Evolutionary conservation across 225 moss, liverwort and hornwort genomes (phyloP), one percentile per base, ranked within the genome.

Genomic region (Sphagnum tenellum): DNA sequence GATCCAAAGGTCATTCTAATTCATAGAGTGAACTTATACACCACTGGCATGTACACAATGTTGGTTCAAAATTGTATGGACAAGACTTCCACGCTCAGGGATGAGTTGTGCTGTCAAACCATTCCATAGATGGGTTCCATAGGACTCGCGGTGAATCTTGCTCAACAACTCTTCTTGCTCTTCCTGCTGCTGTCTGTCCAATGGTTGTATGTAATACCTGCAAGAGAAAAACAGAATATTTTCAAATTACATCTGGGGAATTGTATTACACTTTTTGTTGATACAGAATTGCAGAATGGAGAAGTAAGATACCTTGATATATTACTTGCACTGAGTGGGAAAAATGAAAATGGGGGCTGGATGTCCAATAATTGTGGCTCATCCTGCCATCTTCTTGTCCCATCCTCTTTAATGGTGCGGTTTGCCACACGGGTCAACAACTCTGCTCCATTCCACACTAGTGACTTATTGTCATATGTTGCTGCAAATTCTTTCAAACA

Each of bases 401-500:
- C 74, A 49, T 75, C 73, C 56, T 65, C 63, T 61, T 29, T 49
- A 2, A 75, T 72, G 48, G 70, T 53, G 62, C 71, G 74, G 66
- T 82, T 71, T 44, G 89, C 83, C 60, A 95, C 86, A 65, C 95
- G 80, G 50, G 80, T 84, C 64, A 95, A 75, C 55, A 95, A 76
- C 64, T 66, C 92, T 56, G 88, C 89, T 48, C 95, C 95, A 76
- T 95, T 95, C 92, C 95, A 88, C 45, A 71, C 82, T 57, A 65
- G 62, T 56, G 68, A 68, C 48, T 76, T 89, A 66, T 95, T 92
- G 69, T 92, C 86, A 60, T 95, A 95, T 13, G 91, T 86, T 46
- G 88, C 86, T 55, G 88, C 86, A 65, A 82, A 95, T 70, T 95
- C 92, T 69, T 75, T 84, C 75, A 95, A 77, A 70, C 92, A 88